A percentile compares a stretch with the other conserved stretches of the same genome.
Evolutionary conservation across 176 grass and related monocot species (phyloP).

Genomic region (Bothriochloa decipiens): DNA sequence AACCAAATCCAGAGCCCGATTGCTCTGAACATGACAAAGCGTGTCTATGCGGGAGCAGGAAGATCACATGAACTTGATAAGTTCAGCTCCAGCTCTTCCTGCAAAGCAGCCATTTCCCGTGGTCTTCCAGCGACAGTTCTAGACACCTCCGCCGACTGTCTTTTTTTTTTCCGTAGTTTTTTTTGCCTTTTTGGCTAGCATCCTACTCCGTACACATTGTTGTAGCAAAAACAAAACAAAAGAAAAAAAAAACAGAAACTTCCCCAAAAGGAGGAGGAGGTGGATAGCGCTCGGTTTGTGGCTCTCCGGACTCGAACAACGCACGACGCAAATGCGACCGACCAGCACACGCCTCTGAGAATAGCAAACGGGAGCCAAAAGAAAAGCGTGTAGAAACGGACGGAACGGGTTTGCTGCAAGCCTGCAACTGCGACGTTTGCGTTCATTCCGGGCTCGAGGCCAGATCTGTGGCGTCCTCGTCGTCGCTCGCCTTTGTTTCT

Average conservation of each 20-base stretch:
- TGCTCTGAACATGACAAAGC: neutral
- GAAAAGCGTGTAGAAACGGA: neutral
- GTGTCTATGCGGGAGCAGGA: neutral
- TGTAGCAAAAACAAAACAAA: neutral
- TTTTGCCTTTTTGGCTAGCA: neutral
- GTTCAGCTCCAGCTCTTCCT: neutral
- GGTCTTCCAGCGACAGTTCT: neutral
- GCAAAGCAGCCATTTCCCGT: neutral
- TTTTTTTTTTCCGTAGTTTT: too few species aligned
- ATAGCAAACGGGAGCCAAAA: neutral
- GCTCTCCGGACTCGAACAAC: neutral
- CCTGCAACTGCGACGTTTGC: neutral
- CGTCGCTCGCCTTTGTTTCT: too few species aligned
- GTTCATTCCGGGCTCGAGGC: neutral
- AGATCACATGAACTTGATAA: neutral
- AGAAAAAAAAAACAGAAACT: neutral
- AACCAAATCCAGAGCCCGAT: neutral
- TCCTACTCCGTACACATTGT: neutral
- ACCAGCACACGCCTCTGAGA: neutral
- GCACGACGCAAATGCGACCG: neutral
- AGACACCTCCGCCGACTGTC: neutral
- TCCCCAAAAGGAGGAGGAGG: neutral
- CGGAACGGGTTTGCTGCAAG: too few species aligned
- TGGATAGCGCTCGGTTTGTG: neutral
- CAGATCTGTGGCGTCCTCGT: neutral